Percentiles rank a stretch among this genome's conserved stretches.
These are phyloP conservation scores for Xylariaceae sp. DNA, from an alignment of 2,329 filamentous ascomycete genomes.

Conservation along the genomic window DNA sequence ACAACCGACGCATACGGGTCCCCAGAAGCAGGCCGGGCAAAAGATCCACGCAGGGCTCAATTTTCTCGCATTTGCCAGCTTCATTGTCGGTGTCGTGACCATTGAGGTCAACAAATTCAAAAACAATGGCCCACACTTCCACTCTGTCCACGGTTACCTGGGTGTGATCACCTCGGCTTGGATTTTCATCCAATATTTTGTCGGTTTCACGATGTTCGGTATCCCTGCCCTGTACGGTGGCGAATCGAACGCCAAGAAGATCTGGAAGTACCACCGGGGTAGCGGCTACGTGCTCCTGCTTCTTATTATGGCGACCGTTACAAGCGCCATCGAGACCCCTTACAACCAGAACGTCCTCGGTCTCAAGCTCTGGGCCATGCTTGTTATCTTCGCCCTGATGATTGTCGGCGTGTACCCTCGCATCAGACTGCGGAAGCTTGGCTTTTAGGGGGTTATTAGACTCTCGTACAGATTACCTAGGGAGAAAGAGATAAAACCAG, in stretches of 20 bases:
- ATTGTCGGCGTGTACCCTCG: conserved; percentile 69
- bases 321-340: conserved; percentile 68
- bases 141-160: conserved; percentile 74
- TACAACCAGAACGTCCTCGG: conserved; percentile 65
- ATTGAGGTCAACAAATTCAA: conserved; percentile 82
- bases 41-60: conserved; percentile 66
- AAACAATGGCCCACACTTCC: conserved; percentile 65
- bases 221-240: conserved; percentile 70
- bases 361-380: conserved; percentile 70
- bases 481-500: not conserved
- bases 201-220: conserved; percentile 81
- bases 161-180: conserved; percentile 70
- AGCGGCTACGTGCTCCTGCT: conserved; percentile 69
- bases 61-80: conserved; percentile 54
- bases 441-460: conserved; percentile 36
- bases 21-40: conserved; percentile 62
- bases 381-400: conserved; percentile 61
- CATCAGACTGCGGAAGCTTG: conserved; percentile 78
- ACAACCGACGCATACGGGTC: conserved; percentile 75
- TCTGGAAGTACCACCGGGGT: conserved; percentile 87
- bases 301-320: conserved; percentile 67
- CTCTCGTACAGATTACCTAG: not conserved
- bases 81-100: conserved; percentile 60
- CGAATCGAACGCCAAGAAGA: conserved; percentile 68
- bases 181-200: conserved; percentile 65